A percentile compares a stretch with the other conserved stretches of the same genome.
These are phyloP conservation scores for Kandelia obovata DNA, from an alignment of 345 rosid genomes.

Conservation along the genomic window DNA sequence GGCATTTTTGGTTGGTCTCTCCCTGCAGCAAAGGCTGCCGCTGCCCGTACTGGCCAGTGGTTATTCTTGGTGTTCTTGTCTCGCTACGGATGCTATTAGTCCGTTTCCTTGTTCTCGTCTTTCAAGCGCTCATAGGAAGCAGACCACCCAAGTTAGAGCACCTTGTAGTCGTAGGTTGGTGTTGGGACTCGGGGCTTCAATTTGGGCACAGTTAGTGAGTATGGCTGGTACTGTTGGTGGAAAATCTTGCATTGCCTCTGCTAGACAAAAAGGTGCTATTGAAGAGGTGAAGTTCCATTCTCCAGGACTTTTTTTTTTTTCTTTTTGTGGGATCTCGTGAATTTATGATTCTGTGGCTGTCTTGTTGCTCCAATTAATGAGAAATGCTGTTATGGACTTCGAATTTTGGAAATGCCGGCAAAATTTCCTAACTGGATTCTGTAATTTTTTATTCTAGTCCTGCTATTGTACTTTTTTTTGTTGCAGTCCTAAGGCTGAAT, in stretches of 20 bases:
- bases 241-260: slow-evolving; percentile 66
- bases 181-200: slow-evolving; percentile 56
- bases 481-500: not conserved
- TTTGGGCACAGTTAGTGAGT: slow-evolving; percentile 52
- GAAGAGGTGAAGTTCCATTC: slow-evolving; percentile 55
- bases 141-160: slow-evolving; percentile 22
- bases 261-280: slow-evolving; percentile 55
- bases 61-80: slow-evolving; percentile 1
- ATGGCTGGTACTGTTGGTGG: slow-evolving; percentile 38
- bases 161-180: slow-evolving; percentile 45
- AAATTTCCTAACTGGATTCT: not conserved
- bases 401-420: not conserved
- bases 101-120: slow-evolving; percentile 26
- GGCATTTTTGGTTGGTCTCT: slow-evolving; percentile 29
- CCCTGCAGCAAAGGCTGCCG: slow-evolving; percentile 31
- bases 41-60: slow-evolving; percentile 15
- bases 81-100: slow-evolving; percentile 10
- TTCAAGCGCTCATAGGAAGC: slow-evolving; percentile 21
- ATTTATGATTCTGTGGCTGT: not conserved
- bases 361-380: too few species aligned
- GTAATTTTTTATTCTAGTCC: not conserved
- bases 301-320: not conserved
- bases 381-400: not conserved
- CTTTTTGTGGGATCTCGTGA: not conserved
- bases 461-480: not conserved